phyloP scores from a whole-genome alignment of 176 grass and related monocot genomes.

The Poa pratensis region DNA sequence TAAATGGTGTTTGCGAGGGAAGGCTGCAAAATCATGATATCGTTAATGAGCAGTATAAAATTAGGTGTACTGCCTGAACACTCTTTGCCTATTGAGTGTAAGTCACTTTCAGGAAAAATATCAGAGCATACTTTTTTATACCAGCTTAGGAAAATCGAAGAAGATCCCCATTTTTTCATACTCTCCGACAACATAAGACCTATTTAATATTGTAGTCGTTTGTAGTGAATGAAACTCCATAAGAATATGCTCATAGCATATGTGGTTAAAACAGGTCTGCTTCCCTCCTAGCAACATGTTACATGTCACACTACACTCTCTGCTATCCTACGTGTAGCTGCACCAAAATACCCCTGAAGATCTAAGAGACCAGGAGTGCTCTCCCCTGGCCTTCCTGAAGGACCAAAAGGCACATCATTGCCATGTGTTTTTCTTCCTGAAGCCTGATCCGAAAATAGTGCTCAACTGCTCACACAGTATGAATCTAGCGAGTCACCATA shows the following conservation, averaged over 20 bases:
- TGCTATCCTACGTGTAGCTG: background rate
- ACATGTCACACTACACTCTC: background rate
- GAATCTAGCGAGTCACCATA: no score
- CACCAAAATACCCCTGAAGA: background rate
- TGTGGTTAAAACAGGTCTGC: slow-evolving; percentile 9
- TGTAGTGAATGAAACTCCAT: slow-evolving; percentile 2
- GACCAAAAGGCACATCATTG: slow-evolving; percentile 8
- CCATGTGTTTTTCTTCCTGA: background rate
- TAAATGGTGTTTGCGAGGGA: background rate
- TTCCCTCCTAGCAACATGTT: slow-evolving; percentile 3
- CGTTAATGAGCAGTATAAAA: background rate
- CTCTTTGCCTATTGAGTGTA: background rate
- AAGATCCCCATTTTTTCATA: slow-evolving; percentile 21
- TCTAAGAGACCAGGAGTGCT: background rate
- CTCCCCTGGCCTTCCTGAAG: background rate
- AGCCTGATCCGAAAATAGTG: background rate
- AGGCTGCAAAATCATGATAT: background rate
- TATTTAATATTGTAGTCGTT: slow-evolving; percentile 21
- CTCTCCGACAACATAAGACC: background rate
- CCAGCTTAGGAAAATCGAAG: slow-evolving; percentile 12
- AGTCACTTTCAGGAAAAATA: slow-evolving; percentile 4
- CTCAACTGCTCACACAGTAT: no score
- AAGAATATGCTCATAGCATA: slow-evolving; percentile 32
- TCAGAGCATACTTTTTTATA: background rate
- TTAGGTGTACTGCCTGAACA: no score